Conservation (phyloP, 2,329 filamentous ascomycete genomes). For the Penicillium sp. region DNA sequence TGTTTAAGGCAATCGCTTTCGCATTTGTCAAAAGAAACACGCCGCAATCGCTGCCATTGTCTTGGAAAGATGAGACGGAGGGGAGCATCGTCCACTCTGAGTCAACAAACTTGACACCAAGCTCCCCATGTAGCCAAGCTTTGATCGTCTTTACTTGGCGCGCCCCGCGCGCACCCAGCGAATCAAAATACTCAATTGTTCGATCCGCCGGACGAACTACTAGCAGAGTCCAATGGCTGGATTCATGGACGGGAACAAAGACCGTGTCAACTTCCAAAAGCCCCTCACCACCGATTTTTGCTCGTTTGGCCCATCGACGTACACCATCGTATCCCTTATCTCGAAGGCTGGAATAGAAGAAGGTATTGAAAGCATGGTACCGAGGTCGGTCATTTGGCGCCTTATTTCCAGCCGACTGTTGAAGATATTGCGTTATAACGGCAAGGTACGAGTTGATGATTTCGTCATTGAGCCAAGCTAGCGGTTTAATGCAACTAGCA, state of each 20-base stretch:
- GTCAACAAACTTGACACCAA: conserved; percentile 41
- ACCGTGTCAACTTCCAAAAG: conserved; percentile 49
- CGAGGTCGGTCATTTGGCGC: conserved; percentile 38
- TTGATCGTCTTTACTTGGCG: conserved; percentile 39
- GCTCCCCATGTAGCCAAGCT: conserved; percentile 44
- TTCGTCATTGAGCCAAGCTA: conserved; percentile 49
- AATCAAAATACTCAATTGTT: conserved; percentile 52
- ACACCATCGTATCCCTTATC: conserved; percentile 44
- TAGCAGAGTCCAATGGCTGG: conserved; percentile 50
- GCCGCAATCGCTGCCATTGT: conserved; percentile 52
- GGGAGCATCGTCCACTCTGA: conserved; percentile 46
- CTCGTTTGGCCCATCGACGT: conserved; percentile 46
- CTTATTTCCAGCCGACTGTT: conserved; percentile 32
- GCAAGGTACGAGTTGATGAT: conserved; percentile 48
- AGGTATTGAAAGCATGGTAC: conserved; percentile 47
- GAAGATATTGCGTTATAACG: conserved; percentile 43
- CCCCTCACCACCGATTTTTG: conserved; percentile 48
- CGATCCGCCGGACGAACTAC: conserved; percentile 45
- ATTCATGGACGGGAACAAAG: conserved; percentile 50
- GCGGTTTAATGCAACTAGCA: conserved; percentile 35
- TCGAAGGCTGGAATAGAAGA: conserved; percentile 46
- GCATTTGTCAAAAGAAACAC: conserved; percentile 52
- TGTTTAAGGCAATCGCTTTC: conserved; percentile 47
- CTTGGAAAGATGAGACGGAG: conserved; percentile 44
- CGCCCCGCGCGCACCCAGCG: conserved; percentile 36